A percentile compares a stretch with the other conserved stretches of the same genome.
Conservation (phyloP, 164 flowering plant species). For the Kalanchoe fedtschenkoi region DNA sequence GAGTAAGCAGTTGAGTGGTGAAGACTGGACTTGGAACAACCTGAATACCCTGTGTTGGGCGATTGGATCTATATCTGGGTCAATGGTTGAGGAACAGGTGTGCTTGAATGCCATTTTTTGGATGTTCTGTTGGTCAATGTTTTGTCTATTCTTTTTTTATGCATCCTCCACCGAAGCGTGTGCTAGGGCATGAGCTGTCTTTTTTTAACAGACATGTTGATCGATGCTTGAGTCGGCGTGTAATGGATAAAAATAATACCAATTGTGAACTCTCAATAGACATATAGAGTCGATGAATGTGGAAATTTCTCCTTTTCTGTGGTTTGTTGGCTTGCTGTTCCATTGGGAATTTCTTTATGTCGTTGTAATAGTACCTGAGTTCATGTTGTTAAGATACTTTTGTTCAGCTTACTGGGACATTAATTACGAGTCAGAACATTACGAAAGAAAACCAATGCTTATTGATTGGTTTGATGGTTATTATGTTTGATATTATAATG, state of each 20-base stretch:
- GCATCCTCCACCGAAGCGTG: background rate
- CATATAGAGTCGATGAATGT: background rate
- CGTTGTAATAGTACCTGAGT: background rate
- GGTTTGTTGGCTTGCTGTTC: background rate
- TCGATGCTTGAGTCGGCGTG: background rate
- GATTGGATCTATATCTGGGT: conserved; percentile 97
- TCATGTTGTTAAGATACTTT: background rate
- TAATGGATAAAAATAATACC: background rate
- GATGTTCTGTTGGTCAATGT: background rate
- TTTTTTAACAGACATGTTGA: background rate
- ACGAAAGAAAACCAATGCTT: background rate
- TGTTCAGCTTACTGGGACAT: background rate
- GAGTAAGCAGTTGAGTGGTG: conserved; percentile 80
- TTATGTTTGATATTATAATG: background rate
- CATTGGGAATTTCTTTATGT: background rate
- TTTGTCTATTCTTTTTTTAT: background rate
- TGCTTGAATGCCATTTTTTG: background rate
- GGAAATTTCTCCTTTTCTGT: background rate
- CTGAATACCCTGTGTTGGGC: conserved; percentile 98
- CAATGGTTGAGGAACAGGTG: conserved; percentile 99
- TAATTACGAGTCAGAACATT: too few relatives aligned
- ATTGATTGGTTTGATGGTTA: background rate
- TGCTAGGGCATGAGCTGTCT: background rate
- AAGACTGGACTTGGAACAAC: conserved; percentile 99
- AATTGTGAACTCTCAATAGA: background rate